Base-by-base conservation (phyloP, 495 filamentous ascomycete species). In the Letharia lupina region DNA sequence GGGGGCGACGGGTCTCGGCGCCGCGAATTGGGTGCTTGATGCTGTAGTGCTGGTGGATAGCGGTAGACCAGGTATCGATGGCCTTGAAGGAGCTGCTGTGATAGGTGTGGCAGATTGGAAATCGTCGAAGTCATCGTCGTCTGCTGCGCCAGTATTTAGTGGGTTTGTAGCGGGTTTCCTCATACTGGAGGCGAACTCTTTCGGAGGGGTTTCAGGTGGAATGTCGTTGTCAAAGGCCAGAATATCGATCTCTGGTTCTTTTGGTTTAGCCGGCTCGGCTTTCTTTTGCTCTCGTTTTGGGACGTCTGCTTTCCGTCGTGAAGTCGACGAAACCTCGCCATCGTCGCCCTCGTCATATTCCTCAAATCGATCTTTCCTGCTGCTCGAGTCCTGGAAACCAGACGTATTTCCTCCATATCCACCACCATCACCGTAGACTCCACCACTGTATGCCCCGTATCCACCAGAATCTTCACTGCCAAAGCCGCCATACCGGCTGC, bases 301-400 rank as follows among this genome's bases (percentile, higher is more conserved):
- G 50, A 77, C 68, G 33, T 78, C 75, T 31, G 76, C 69, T 72
- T 78, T 79, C 65, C 82, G 81, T 68, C 82, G 81, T 44, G 69
- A 77, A 56, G 74, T 76, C 60, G 72, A 77, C 71, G 77, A 73
- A 69, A 74, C 77, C 64, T 82, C 87, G 35, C 81, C 91, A 66
- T 96, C 93, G 66, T 98, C 93, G 68, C 88, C 91, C 75, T 98
- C 94, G 72, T 98, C 91, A 71, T 98, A 98, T 76, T 98, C 94
- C 62, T 98, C 93, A 69, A 96, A 98, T 63, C 86, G 87, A 67
- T 96, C 93, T 23, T 80, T 77, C 47, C 81, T 77, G 69, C 83
- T 76, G 39, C 84, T 80, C 40, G 81, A 78, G 67, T 90, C 88
- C 35, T 87, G 84, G 74, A 90, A 95, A 54, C 90, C 89, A 45